phyloP scores from a whole-genome alignment of 1,284 basidiomycete species.

The Leccinum griseonigrum region DNA sequence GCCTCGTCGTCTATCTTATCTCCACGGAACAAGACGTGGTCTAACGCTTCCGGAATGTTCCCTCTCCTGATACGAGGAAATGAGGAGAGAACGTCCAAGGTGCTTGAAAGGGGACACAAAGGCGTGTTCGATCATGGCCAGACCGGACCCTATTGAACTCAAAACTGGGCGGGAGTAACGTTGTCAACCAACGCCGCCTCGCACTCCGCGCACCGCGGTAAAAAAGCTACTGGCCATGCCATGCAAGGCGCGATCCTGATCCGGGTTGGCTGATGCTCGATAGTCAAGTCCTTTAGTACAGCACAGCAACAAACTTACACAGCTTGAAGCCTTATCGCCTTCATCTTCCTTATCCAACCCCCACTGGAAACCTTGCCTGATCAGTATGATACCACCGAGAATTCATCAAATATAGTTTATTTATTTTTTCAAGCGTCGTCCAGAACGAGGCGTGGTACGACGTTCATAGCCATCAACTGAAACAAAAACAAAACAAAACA shows the following conservation, averaged over 20 bases:
- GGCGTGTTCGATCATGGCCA: background rate
- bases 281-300: background rate
- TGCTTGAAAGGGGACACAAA: background rate
- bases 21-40: slow-evolving; percentile 11
- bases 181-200: background rate
- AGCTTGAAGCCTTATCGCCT: slow-evolving; percentile 15
- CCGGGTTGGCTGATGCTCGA: background rate
- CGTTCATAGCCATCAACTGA: slow-evolving; percentile 93
- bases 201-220: slow-evolving; percentile 9
- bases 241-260: slow-evolving; percentile 4
- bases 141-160: background rate
- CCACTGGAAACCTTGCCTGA: background rate
- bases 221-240: slow-evolving; percentile 16
- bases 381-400: background rate
- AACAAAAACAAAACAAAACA: background rate
- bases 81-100: background rate
- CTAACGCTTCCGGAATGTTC: background rate
- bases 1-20: slow-evolving; percentile 12
- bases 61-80: background rate
- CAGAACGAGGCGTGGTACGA: slow-evolving; percentile 81
- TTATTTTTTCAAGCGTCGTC: slow-evolving; percentile 57
- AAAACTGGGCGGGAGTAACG: background rate
- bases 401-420: slow-evolving; percentile 3
- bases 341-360: background rate
- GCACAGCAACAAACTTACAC: slow-evolving; percentile 16